Base-by-base conservation (phyloP, 2,329 filamentous ascomycete species). In the Xylariomycetidae sp. region DNA sequence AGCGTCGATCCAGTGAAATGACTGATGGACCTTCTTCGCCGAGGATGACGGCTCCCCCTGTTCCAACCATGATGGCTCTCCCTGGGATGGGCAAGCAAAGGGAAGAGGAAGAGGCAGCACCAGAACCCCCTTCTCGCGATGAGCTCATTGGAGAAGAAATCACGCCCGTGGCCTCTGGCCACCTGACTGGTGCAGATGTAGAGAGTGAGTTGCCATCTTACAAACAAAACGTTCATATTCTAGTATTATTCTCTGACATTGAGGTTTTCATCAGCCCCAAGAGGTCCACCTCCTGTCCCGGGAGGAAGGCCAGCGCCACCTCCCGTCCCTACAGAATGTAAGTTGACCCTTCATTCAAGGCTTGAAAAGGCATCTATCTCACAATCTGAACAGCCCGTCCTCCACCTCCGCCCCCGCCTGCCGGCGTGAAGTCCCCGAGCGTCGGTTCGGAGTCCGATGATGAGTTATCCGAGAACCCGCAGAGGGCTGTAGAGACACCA, bases 401-500 rank as follows among this genome's bases (percentile, higher is more conserved):
- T 28, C 66, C 70, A 2, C 76, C 75, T 30, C 66, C 67, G 20
- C 67, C 67, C 25, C 68, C 74, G 31, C 64, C 74, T 25, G 63
- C 71, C 22, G 66, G 67, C 27, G 54, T 75, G 12, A 68, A 72
- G 30, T 85, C 85, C 25, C 80, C 80, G 28, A 87, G 80, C 37
- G 74, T 83, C 40, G 88, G 88, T 18, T 94, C 88, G 2, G 86
- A 85, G 56, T 92, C 89, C 27, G 89, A 94, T 49, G 89, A 96
- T 56, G 90, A 96, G 58, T 66, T 88, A 49, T 88, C 84, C 8
- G 66, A 68, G 33, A 60, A 61, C 51, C 53, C 71, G 49, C 61
- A 67, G 31, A 59, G 70, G 44, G 48, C 61, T 51, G 33, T 70
- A 14, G 62, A 67, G 22, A 63, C 61, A 15, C 54, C 63, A 18